phyloP scores from a whole-genome alignment of 352 stramenopile genomes.

The Phytophthora podocarpi region DNA sequence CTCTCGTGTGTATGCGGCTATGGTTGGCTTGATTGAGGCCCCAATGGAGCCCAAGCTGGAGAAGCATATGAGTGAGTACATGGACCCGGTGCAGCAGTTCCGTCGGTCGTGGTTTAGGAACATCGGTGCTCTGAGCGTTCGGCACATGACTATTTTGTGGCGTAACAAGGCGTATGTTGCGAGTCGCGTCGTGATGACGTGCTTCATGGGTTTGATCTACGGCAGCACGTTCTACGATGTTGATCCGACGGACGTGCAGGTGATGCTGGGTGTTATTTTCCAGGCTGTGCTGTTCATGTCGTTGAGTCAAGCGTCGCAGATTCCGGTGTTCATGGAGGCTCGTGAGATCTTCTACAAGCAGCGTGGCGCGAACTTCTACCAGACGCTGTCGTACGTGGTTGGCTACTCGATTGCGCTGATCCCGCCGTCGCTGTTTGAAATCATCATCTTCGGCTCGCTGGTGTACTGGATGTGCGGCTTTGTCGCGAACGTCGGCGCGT shows the following conservation, averaged over 20 bases:
- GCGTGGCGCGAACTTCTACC: conserved; percentile 72
- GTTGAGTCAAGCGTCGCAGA: conserved; percentile 66
- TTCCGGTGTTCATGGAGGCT: conserved; percentile 74
- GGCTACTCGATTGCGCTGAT: conserved; percentile 38
- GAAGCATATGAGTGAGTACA: conserved; percentile 9
- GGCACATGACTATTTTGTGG: background rate
- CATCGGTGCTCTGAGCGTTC: conserved; percentile 28
- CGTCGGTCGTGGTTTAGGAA: conserved; percentile 7
- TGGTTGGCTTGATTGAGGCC: background rate
- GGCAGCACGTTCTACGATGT: conserved; percentile 51
- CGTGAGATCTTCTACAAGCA: conserved; percentile 86
- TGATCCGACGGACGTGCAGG: conserved; percentile 35
- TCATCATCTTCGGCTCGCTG: conserved; percentile 67
- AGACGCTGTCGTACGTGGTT: conserved; percentile 59
- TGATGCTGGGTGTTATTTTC: conserved; percentile 78
- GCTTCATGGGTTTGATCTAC: conserved; percentile 57
- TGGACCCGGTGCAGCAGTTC: conserved; percentile 6
- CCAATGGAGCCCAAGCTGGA: background rate
- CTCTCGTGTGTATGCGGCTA: no score
- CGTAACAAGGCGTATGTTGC: background rate
- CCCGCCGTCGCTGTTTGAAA: conserved; percentile 48
- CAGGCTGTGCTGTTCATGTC: conserved; percentile 74
- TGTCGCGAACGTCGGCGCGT: conserved; percentile 23
- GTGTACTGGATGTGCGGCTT: conserved; percentile 82
- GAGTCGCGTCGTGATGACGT: no score